Evolutionary conservation across 257 asterid genomes (phyloP).

Genomic region (Gynochthodes officinalis): DNA sequence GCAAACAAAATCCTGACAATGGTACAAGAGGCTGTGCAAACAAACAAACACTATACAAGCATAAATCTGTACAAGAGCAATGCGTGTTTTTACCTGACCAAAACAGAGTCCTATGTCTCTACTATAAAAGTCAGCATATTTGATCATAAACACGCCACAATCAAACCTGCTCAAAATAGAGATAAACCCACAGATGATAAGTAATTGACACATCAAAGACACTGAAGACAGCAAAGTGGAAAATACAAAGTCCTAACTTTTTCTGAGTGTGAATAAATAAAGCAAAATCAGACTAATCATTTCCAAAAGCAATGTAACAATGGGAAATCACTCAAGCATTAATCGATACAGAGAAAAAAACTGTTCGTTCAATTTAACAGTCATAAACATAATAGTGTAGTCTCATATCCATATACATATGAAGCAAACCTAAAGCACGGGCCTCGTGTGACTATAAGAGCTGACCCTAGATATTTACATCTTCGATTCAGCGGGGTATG

Average conservation of each 20-base stretch:
- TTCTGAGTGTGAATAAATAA: neutral
- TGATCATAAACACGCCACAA: conserved; percentile 93
- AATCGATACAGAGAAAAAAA: neutral
- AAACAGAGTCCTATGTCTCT: conserved; percentile 79
- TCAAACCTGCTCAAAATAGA: conserved; percentile 58
- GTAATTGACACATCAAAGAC: neutral
- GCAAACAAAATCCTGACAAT: neutral
- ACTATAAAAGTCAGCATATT: conserved; percentile 88
- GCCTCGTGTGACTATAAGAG: neutral
- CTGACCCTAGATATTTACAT: neutral
- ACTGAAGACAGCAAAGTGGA: neutral
- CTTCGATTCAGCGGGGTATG: neutral
- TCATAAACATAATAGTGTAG: neutral
- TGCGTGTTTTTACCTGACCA: conserved; percentile 49
- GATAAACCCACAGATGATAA: neutral
- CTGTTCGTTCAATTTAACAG: neutral
- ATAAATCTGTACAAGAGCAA: neutral
- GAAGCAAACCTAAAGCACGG: neutral
- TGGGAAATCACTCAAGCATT: neutral
- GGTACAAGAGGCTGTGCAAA: neutral
- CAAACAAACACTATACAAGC: neutral
- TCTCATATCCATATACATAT: neutral
- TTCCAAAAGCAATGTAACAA: neutral
- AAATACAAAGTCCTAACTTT: neutral
- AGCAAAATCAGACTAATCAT: neutral